Percentiles rank a stretch among this genome's conserved stretches.
Conservation (phyloP, 495 filamentous ascomycete species). For the Penicillium manginii region DNA sequence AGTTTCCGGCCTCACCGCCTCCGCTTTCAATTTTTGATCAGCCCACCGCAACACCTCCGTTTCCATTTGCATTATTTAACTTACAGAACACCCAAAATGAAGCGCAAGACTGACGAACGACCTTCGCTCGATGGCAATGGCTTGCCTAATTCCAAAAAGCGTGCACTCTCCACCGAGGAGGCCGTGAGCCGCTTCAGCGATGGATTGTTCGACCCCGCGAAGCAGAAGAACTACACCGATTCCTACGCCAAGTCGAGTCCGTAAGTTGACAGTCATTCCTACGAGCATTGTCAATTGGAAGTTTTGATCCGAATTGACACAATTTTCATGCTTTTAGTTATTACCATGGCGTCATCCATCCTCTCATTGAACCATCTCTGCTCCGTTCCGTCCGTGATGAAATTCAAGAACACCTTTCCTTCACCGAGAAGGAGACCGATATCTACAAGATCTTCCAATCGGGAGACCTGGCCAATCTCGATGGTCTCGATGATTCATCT, state of each 20-base stretch:
- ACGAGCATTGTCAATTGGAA: slow-evolving; percentile 3
- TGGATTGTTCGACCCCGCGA: slow-evolving; percentile 71
- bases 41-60: neutral
- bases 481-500: slow-evolving; percentile 83
- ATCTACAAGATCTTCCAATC: slow-evolving; percentile 99
- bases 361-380: slow-evolving; percentile 75
- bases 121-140: slow-evolving; percentile 44
- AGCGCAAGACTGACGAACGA: slow-evolving; percentile 55
- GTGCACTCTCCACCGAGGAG: slow-evolving; percentile 54
- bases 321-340: slow-evolving; percentile 52
- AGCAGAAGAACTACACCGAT: slow-evolving; percentile 67
- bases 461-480: slow-evolving; percentile 94
- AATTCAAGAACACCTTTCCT: slow-evolving; percentile 84
- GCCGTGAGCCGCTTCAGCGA: slow-evolving; percentile 64
- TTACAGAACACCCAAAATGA: slow-evolving; percentile 42
- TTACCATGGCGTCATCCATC: slow-evolving; percentile 85
- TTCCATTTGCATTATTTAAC: too few relatives aligned
- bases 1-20: slow-evolving; percentile 22
- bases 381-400: slow-evolving; percentile 87
- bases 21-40: slow-evolving; percentile 22
- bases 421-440: slow-evolving; percentile 98
- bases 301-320: slow-evolving; percentile 14
- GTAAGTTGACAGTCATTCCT: slow-evolving; percentile 40
- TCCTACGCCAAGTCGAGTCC: slow-evolving; percentile 74
- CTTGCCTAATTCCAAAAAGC: slow-evolving; percentile 51